Evolutionary conservation across 805 yeast genomes (phyloP).

Genomic region (Sugiyamaella boreocaroliniensis): DNA sequence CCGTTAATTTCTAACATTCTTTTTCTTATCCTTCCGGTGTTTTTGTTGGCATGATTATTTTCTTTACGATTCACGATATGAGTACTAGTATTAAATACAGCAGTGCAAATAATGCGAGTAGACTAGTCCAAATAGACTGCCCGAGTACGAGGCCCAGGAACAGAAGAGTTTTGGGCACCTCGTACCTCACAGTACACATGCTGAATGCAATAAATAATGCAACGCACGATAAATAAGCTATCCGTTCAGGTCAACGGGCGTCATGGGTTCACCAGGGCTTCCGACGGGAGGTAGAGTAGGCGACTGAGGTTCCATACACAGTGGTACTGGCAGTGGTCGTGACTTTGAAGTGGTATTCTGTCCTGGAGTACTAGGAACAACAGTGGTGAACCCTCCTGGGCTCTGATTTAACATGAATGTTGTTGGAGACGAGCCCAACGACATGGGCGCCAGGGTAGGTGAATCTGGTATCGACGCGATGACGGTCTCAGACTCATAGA

Average conservation of each 20-base stretch:
- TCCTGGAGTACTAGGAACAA: not conserved
- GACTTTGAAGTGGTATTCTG: not conserved
- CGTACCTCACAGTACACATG: not conserved
- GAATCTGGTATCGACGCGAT: slow-evolving; percentile 10
- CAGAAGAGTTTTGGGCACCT: not conserved
- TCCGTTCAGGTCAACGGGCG: slow-evolving; percentile 15
- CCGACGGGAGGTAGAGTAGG: slow-evolving; percentile 16
- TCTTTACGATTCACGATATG: too few species aligned
- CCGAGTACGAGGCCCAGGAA: too few species aligned
- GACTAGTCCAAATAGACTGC: too few species aligned
- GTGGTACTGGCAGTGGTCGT: not conserved
- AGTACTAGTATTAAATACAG: not conserved
- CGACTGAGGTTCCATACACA: slow-evolving; percentile 7
- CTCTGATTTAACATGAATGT: slow-evolving; percentile 10
- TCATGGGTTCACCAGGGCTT: slow-evolving; percentile 19
- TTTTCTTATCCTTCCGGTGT: not conserved
- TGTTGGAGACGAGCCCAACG: slow-evolving; percentile 13
- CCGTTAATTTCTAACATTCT: not conserved
- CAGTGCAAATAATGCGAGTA: not conserved
- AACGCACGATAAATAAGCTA: not conserved
- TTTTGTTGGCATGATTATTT: too few species aligned
- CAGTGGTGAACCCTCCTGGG: not conserved
- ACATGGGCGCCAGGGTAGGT: slow-evolving; percentile 11
- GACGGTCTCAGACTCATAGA: not conserved
- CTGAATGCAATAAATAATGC: not conserved